A percentile compares a stretch with the other conserved stretches of the same genome.
Evolutionary conservation across 129 eudicot species (phyloP).

Genomic region (Arctium minus): DNA sequence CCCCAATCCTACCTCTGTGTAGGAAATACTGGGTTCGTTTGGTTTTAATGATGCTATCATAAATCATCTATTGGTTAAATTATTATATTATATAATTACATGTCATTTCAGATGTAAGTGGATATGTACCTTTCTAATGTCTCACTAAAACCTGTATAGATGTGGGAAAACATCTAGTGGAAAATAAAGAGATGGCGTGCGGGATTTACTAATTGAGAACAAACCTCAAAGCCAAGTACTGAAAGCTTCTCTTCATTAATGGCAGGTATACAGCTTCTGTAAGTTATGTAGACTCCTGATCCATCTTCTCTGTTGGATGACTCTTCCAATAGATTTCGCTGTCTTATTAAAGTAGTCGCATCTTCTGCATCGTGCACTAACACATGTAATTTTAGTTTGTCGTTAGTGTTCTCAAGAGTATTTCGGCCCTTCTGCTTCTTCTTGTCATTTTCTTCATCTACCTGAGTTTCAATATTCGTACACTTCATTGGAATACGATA

Average conservation of each 20-base stretch:
- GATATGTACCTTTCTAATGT: background rate
- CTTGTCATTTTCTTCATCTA: conserved; percentile 30
- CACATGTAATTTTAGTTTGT: conserved; percentile 17
- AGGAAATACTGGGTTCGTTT: background rate
- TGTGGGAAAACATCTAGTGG: background rate
- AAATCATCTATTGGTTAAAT: background rate
- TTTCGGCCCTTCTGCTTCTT: conserved; percentile 42
- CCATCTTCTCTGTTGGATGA: conserved; percentile 45
- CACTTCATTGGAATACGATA: conserved; percentile 88
- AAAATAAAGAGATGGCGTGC: background rate
- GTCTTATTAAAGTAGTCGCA: conserved; percentile 21
- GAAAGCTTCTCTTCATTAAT: conserved; percentile 68
- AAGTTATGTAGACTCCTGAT: conserved; percentile 51
- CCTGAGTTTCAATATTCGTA: conserved; percentile 30
- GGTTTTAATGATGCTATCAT: background rate
- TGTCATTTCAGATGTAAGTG: background rate
- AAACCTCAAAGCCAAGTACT: conserved; percentile 82
- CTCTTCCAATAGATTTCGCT: conserved; percentile 42
- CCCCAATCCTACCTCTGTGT: no score
- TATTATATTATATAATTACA: background rate
- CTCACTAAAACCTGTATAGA: background rate
- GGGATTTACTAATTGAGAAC: background rate
- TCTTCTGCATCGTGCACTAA: conserved; percentile 1
- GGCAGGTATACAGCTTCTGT: conserved; percentile 88
- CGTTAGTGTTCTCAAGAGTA: conserved; percentile 31